A percentile compares a stretch with the other conserved stretches of the same genome.
Conservation (phyloP, 1,284 basidiomycete genomes). For the Bjerkandera adusta region DNA sequence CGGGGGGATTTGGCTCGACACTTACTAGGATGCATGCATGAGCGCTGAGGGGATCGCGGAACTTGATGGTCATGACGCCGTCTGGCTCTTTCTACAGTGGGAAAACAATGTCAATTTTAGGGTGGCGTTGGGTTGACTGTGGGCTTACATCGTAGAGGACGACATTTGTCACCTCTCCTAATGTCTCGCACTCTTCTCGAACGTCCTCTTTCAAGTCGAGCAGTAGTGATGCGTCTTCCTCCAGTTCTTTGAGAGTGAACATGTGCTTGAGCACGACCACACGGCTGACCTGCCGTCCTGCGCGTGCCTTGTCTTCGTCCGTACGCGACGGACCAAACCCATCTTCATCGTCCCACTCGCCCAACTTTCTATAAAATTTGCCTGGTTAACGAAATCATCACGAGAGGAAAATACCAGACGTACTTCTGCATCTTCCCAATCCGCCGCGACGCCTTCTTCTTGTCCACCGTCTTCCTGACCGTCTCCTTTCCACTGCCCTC, state of each 20-base stretch:
- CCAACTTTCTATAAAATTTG: conserved; percentile 61
- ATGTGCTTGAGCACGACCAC: conserved; percentile 94
- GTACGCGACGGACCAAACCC: conserved; percentile 72
- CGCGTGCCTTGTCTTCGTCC: conserved; percentile 46
- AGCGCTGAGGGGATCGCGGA: conserved; percentile 84
- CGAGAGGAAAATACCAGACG: conserved; percentile 28
- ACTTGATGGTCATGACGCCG: conserved; percentile 96
- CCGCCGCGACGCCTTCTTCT: conserved; percentile 75
- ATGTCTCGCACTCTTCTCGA: conserved; percentile 85
- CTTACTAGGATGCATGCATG: conserved; percentile 85
- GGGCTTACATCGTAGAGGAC: conserved; percentile 94
- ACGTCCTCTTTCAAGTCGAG: conserved; percentile 97
- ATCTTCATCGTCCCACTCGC: conserved; percentile 86
- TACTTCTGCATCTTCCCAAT: conserved; percentile 91
- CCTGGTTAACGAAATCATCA: too few relatives aligned
- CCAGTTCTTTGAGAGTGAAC: conserved; percentile 88
- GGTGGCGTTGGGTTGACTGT: too few relatives aligned
- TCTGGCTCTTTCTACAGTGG: conserved; percentile 80
- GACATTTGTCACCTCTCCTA: conserved; percentile 97
- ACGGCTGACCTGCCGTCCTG: conserved; percentile 59
- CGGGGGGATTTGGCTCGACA: conserved; percentile 21
- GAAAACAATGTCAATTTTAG: conserved; percentile 5
- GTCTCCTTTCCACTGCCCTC: conserved; percentile 44
- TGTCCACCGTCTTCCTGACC: conserved; percentile 72
- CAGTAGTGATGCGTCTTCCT: conserved; percentile 77